Evolutionary conservation across 1,284 basidiomycete genomes (phyloP).

Genomic region (Irpex sp.): DNA sequence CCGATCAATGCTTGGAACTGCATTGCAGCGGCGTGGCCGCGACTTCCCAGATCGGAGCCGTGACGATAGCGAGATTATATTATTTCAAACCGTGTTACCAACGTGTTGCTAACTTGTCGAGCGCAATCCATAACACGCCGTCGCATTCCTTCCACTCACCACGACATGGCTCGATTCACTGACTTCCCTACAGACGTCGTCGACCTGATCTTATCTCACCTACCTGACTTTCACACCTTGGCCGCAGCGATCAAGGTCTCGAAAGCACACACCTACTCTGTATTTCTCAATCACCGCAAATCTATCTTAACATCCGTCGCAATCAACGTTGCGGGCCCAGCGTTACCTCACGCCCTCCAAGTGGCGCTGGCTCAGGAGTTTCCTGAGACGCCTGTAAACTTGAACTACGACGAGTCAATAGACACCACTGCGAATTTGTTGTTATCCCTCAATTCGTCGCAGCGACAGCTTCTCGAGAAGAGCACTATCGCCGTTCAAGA

Average conservation of each 20-base stretch:
- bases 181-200: conserved; percentile 25
- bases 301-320: conserved; percentile 31
- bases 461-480: conserved; percentile 12
- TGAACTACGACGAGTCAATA: too few relatives aligned
- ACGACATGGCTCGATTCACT: conserved; percentile 6
- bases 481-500: conserved; percentile 20
- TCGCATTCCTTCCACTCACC: too few relatives aligned
- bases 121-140: too few relatives aligned
- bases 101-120: too few relatives aligned
- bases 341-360: conserved; percentile 28
- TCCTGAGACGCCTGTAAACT: neutral
- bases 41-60: too few relatives aligned
- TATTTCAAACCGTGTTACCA: too few relatives aligned
- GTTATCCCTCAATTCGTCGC: conserved; percentile 1
- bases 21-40: too few relatives aligned
- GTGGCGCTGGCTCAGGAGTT: conserved; percentile 13
- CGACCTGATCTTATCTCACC: conserved; percentile 27
- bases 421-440: too few relatives aligned
- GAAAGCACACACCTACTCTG: conserved; percentile 25
- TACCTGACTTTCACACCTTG: conserved; percentile 30
- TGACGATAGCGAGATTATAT: too few relatives aligned
- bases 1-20: too few relatives aligned
- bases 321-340: conserved; percentile 31
- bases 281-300: conserved; percentile 29
- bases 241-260: conserved; percentile 25